These are phyloP conservation scores for Posidonia australis DNA, from an alignment of 106 monocot species.

Conservation along the genomic window DNA sequence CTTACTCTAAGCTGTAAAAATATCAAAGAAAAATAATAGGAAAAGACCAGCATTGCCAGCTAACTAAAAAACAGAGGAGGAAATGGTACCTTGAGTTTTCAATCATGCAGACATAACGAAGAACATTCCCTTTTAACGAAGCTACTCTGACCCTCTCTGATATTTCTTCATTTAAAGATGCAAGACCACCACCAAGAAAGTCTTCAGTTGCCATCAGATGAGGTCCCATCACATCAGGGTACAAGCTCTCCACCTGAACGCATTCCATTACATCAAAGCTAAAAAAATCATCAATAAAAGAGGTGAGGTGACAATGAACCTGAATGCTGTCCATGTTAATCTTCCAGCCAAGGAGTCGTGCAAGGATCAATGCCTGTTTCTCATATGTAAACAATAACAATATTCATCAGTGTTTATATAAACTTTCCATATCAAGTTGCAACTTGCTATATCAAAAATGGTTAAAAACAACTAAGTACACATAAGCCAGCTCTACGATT, in stretches of 20 bases:
- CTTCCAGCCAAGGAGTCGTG: slow-evolving; percentile 69
- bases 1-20: not conserved
- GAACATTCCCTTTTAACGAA: slow-evolving; percentile 59
- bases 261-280: not conserved
- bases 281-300: slow-evolving; percentile 9
- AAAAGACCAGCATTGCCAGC: no score
- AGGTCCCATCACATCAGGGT: slow-evolving; percentile 68
- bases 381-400: not conserved
- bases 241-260: slow-evolving; percentile 86
- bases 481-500: no score
- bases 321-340: slow-evolving; percentile 72
- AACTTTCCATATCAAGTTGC: not conserved
- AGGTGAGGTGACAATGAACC: slow-evolving; percentile 17
- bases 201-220: slow-evolving; percentile 57
- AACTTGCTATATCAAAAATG: not conserved
- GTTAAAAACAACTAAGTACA: no score
- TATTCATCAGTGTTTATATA: not conserved
- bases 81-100: slow-evolving; percentile 53
- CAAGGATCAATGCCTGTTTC: slow-evolving; percentile 75
- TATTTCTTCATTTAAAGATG: slow-evolving; percentile 52
- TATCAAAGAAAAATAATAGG: no score
- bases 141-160: slow-evolving; percentile 50
- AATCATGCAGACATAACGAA: slow-evolving; percentile 86
- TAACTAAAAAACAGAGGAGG: no score
- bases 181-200: slow-evolving; percentile 55